Percentiles rank a stretch among this genome's conserved stretches.
These are phyloP conservation scores for Diplotaxis tenuifolia DNA, from an alignment of 345 rosid genomes.

Conservation along the genomic window DNA sequence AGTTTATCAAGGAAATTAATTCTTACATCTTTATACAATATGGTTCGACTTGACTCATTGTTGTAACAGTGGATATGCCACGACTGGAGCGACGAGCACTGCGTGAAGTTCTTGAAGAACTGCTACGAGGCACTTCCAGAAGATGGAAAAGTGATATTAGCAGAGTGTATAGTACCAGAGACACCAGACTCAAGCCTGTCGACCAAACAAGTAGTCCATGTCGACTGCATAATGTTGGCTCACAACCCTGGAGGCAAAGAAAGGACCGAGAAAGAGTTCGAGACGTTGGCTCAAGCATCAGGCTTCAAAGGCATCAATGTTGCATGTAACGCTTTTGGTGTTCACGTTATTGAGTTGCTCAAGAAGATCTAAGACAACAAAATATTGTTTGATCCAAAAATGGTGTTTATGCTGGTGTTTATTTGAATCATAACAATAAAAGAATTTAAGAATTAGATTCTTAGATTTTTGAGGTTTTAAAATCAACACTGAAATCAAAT, in stretches of 20 bases:
- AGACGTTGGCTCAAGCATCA: constrained; percentile 64
- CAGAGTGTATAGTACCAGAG: constrained; percentile 73
- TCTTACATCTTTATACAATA: background rate
- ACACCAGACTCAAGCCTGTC: constrained; percentile 70
- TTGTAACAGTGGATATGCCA: constrained; percentile 79
- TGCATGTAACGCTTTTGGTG: constrained; percentile 54
- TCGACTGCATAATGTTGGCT: constrained; percentile 87
- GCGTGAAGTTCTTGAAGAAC: constrained; percentile 64
- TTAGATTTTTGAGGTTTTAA: too few relatives aligned
- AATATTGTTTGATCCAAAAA: too few relatives aligned
- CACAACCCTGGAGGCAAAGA: constrained; percentile 96
- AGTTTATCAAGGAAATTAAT: background rate
- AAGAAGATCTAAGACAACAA: constrained; percentile 40
- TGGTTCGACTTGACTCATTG: background rate
- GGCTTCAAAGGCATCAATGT: constrained; percentile 78
- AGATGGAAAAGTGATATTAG: constrained; percentile 75
- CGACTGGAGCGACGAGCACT: constrained; percentile 89
- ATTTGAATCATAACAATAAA: too few relatives aligned
- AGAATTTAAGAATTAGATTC: too few relatives aligned
- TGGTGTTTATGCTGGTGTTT: too few relatives aligned
- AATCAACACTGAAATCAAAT: too few relatives aligned
- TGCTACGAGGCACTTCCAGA: constrained; percentile 71
- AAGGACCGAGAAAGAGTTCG: constrained; percentile 77
- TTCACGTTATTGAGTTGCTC: constrained; percentile 69
- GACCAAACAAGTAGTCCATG: constrained; percentile 62